Evolutionary conservation across 2,329 filamentous ascomycete species (phyloP).

Genomic region (Aphanocladium album): DNA sequence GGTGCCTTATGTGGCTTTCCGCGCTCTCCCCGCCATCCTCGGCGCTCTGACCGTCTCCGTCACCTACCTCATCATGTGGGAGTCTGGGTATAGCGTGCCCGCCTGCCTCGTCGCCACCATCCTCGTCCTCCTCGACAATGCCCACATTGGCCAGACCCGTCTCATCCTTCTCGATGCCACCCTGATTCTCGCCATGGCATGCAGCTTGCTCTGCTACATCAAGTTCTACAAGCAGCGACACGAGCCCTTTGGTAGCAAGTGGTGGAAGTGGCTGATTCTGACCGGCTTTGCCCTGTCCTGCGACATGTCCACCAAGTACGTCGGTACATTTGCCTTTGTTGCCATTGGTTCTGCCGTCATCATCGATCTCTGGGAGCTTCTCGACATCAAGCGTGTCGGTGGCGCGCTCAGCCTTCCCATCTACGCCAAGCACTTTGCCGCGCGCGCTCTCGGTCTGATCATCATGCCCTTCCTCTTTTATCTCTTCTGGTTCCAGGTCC

Average conservation of each 20-base stretch:
- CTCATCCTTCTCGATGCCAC: conserved; percentile 93
- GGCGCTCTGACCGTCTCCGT: conserved; percentile 92
- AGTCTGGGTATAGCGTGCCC: conserved; percentile 93
- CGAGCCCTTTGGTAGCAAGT: conserved; percentile 84
- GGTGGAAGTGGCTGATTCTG: conserved; percentile 99
- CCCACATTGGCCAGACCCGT: conserved; percentile 92
- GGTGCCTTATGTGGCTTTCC: conserved; percentile 94
- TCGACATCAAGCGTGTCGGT: conserved; percentile 79
- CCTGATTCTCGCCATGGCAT: conserved; percentile 90
- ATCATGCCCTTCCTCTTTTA: conserved; percentile 95
- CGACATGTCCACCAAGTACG: conserved; percentile 98
- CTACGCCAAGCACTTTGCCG: conserved; percentile 85
- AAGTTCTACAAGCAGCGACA: conserved; percentile 97
- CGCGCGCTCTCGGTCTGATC: conserved; percentile 80
- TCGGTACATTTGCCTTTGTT: conserved; percentile 93
- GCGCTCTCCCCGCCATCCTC: conserved; percentile 84
- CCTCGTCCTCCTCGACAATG: conserved; percentile 91
- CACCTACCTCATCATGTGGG: conserved; percentile 98
- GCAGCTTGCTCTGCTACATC: conserved; percentile 89
- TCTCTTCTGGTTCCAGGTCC: conserved; percentile 99
- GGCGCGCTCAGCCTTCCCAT: conserved; percentile 74
- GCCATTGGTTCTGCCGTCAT: conserved; percentile 91
- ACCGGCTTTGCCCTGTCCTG: conserved; percentile 94
- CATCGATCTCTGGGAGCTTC: conserved; percentile 91
- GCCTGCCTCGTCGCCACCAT: conserved; percentile 83